A percentile compares a stretch with the other conserved stretches of the same genome.
These are phyloP conservation scores for Suillus tomentosus DNA, from an alignment of 768 basidiomycete species.

Conservation along the genomic window DNA sequence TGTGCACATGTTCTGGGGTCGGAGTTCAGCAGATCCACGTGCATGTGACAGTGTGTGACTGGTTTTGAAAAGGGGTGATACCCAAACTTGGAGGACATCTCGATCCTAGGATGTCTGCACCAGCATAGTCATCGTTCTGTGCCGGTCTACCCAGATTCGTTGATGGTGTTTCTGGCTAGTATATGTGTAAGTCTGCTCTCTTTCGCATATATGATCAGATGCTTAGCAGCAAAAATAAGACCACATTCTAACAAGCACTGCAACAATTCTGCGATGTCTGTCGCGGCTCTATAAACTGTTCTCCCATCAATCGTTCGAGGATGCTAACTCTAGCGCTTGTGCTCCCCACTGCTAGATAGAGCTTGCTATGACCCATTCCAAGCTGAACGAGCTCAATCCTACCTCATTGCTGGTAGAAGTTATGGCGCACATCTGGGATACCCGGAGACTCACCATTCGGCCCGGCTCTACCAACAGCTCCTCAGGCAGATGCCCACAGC, in stretches of 20 bases:
- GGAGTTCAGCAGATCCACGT: too few relatives aligned
- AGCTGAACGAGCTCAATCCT: neutral
- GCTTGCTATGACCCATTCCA: neutral
- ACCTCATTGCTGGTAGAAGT: neutral
- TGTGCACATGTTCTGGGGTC: too few relatives aligned
- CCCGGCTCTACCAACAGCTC: neutral
- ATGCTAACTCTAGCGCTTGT: neutral
- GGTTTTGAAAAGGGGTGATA: too few relatives aligned
- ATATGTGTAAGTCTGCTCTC: neutral
- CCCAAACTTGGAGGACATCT: too few relatives aligned
- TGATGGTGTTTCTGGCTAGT: too few relatives aligned
- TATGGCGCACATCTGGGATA: neutral
- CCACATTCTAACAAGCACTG: neutral
- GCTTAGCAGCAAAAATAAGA: neutral
- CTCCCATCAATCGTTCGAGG: neutral
- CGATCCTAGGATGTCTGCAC: too few relatives aligned
- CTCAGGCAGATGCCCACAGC: neutral
- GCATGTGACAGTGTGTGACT: too few relatives aligned
- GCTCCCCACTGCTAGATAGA: neutral
- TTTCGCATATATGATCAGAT: neutral
- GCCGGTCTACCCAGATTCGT: too few relatives aligned
- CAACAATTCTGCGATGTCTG: neutral
- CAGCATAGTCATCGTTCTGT: too few relatives aligned
- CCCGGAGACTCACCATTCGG: neutral
- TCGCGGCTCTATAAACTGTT: neutral